Conservation (phyloP, 2,329 filamentous ascomycete genomes). For the Pseudopyricularia javanii region DNA sequence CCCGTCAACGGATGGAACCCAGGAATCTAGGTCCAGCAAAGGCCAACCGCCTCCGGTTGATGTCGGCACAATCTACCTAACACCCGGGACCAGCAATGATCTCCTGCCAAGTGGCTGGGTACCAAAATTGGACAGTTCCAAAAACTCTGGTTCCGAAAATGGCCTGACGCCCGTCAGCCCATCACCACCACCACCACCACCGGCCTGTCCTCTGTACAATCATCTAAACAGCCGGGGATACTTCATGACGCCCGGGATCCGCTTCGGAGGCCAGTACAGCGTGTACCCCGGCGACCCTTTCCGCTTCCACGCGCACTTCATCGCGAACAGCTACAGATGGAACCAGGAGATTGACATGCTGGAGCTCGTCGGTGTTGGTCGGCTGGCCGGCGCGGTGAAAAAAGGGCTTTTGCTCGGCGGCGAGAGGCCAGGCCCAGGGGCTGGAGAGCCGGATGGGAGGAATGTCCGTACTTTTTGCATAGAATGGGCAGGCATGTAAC, state of each 20-base stretch:
- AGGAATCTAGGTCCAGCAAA: not conserved
- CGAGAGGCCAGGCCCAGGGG: constrained; percentile 22
- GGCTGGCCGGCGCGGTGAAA: constrained; percentile 88
- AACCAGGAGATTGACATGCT: constrained; percentile 75
- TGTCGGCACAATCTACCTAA: constrained; percentile 18
- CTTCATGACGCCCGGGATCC: constrained; percentile 81
- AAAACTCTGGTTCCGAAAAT: constrained; percentile 3
- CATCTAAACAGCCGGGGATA: constrained; percentile 71
- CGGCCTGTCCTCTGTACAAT: constrained; percentile 65
- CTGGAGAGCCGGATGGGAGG: not conserved
- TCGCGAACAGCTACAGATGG: constrained; percentile 77
- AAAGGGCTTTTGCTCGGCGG: constrained; percentile 87
- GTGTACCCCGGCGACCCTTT: constrained; percentile 93
- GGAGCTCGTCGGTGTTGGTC: constrained; percentile 73
- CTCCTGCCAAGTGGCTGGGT: constrained; percentile 10
- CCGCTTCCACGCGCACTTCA: constrained; percentile 89
- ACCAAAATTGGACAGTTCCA: not conserved
- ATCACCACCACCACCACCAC: constrained; percentile 13
- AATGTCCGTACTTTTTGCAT: constrained; percentile 65
- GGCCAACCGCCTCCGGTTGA: not conserved
- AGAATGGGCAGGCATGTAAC: constrained; percentile 86
- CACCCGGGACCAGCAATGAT: constrained; percentile 23
- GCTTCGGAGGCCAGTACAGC: constrained; percentile 89
- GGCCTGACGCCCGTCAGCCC: constrained; percentile 15
- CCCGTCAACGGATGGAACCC: not conserved